Evolutionary conservation across 1,139 yeast genomes (phyloP), one percentile per base, ranked within the genome.

Genomic region (Tardiomyces blankii): DNA sequence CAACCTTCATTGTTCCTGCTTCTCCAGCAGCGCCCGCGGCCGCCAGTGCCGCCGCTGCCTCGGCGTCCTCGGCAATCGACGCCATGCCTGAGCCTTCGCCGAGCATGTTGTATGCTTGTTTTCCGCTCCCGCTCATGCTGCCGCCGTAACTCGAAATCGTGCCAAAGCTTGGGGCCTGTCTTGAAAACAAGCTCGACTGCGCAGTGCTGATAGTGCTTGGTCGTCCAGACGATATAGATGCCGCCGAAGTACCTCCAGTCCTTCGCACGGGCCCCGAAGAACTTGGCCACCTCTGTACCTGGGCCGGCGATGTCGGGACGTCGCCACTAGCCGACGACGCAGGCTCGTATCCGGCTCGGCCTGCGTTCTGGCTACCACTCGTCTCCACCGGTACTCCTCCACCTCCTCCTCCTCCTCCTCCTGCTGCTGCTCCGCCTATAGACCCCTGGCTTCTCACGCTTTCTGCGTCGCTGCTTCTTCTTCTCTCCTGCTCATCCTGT

Each of bases 151-250:
- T 30, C 35, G 35, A 30, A 5, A 30, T 30, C 35, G 35, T 30
- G 5, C 35, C 35, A 14, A 30, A 30, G 16, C 49, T 49, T 16
- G 52, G 44, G 9, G 60, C 58, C 14, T 48, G 48, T 6, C 58
- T 42, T 18, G 60, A 56, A 39, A 56, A 56, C 27, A 56, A 39
- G 21, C 57, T 53, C 13, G 57, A 53, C 44, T 54, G 58, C 38
- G 39, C 41, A 2, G 46, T 30, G 28, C 48, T 46, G 14, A 39
- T 27, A 6, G 38, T 19, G 14, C 40, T 41, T 3, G 48, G 39
- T 28, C 35, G 16, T 9, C 39, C 18, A 3, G 48, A 40, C n/a
- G 40, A 23, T 13, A 44, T 21, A 8, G 43, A 40, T 14, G 38
- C 41, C 4, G 27, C 39, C 12, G 42, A 42, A 3, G 40, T 11